Percentiles rank a stretch among this genome's conserved stretches.
Evolutionary conservation across 2,329 filamentous ascomycete species (phyloP).

Genomic region (Diaporthe vexans): DNA sequence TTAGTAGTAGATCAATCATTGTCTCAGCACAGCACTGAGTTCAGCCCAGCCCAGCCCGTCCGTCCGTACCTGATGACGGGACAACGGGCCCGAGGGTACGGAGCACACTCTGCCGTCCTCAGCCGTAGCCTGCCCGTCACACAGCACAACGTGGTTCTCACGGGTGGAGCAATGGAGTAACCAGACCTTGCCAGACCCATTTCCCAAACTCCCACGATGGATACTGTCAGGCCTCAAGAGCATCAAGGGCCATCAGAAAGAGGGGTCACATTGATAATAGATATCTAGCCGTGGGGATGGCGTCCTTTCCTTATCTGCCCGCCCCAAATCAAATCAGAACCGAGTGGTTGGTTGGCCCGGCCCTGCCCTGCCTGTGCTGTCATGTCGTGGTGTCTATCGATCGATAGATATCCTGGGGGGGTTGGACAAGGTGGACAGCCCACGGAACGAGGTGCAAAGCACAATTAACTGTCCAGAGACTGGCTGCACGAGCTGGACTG

Average conservation of each 20-base stretch:
- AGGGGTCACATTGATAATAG: conserved; percentile 16
- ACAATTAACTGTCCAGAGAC: background rate
- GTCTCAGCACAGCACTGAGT: background rate
- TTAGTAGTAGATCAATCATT: background rate
- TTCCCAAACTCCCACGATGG: background rate
- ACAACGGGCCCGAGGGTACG: conserved; percentile 12
- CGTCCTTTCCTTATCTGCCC: conserved; percentile 27
- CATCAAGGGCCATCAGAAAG: background rate
- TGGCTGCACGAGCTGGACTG: background rate
- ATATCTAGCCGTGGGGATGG: conserved; percentile 31
- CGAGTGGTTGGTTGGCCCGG: conserved; percentile 7
- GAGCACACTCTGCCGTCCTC: background rate
- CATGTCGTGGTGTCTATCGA: conserved; percentile 9
- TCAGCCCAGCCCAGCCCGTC: background rate
- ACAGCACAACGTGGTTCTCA: conserved; percentile 11
- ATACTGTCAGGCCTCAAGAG: background rate
- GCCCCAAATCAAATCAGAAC: conserved; percentile 14
- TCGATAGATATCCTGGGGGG: conserved; percentile 4
- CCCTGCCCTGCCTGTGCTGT: background rate
- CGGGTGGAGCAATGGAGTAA: background rate
- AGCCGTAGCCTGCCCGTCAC: background rate
- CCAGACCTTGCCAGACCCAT: background rate
- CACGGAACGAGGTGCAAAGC: background rate
- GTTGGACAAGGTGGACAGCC: too few relatives aligned
- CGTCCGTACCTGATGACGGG: background rate